A percentile compares a stretch with the other conserved stretches of the same genome.
phyloP scores from a whole-genome alignment of 768 basidiomycete species.

The Cantharellus cinnabarinus region DNA sequence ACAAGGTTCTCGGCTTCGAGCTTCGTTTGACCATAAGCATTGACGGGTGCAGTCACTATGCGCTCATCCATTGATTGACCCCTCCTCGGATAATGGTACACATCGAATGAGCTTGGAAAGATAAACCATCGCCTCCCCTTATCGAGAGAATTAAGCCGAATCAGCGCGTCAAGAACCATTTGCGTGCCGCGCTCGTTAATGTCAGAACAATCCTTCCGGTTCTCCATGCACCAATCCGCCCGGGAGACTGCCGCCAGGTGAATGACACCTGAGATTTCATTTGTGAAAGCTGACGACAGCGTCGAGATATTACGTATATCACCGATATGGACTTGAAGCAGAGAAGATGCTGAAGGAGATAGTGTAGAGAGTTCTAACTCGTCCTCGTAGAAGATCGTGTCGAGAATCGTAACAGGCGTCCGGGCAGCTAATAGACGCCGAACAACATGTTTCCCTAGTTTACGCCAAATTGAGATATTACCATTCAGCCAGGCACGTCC shows the following conservation, averaged over 20 bases:
- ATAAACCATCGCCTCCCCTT: conserved; percentile 15
- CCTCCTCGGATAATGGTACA: conserved; percentile 11
- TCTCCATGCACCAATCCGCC: conserved; percentile 11
- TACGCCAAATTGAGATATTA: neutral
- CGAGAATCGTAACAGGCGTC: conserved; percentile 9
- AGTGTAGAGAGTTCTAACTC: conserved; percentile 5
- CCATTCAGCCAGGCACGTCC: neutral
- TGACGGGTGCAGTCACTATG: conserved; percentile 7
- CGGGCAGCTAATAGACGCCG: conserved; percentile 8
- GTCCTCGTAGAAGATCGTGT: conserved; percentile 9
- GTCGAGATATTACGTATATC: conserved; percentile 9
- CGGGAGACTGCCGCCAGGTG: conserved; percentile 12
- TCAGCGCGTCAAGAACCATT: conserved; percentile 7
- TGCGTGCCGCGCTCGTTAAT: conserved; percentile 12
- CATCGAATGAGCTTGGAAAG: conserved; percentile 13
- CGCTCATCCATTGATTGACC: conserved; percentile 7
- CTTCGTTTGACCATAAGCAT: conserved; percentile 14
- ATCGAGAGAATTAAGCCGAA: neutral
- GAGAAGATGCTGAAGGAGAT: neutral
- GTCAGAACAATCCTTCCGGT: conserved; percentile 11
- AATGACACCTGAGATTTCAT: conserved; percentile 10
- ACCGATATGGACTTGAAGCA: conserved; percentile 7
- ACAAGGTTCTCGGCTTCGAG: conserved; percentile 9
- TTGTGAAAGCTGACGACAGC: conserved; percentile 5
- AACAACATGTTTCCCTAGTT: conserved; percentile 9